Conservation (phyloP, 1,139 yeast genomes). For the Scheffersomyces parashehatae region DNA sequence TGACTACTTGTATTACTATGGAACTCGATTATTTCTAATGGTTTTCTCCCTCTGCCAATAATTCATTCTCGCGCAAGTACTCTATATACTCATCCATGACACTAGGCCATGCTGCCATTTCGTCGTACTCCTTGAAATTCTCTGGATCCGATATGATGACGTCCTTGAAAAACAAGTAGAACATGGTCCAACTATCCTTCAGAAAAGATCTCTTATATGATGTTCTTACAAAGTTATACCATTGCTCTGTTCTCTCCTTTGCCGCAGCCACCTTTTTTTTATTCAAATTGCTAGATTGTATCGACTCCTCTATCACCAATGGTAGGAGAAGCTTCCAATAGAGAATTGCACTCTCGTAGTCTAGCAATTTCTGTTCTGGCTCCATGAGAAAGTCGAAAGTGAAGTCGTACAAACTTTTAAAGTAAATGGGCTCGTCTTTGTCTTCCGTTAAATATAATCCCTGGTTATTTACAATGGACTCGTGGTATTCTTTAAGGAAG, state of each 20-base stretch:
- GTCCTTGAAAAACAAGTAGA: conserved; percentile 62
- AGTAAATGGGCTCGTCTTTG: conserved; percentile 27
- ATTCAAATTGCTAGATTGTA: not conserved
- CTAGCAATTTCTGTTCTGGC: conserved; percentile 58
- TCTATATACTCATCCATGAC: conserved; percentile 83
- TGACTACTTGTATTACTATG: no score
- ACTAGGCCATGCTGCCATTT: conserved; percentile 89
- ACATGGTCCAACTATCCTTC: conserved; percentile 85
- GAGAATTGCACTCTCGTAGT: conserved; percentile 63
- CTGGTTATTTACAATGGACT: conserved; percentile 29
- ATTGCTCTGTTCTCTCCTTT: conserved; percentile 38
- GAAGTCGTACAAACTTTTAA: conserved; percentile 63
- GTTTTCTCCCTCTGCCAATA: conserved; percentile 7
- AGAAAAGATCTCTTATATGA: conserved; percentile 51
- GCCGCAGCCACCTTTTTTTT: not conserved
- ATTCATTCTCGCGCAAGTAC: conserved; percentile 39
- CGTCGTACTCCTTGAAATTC: conserved; percentile 59
- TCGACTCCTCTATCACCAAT: conserved; percentile 14
- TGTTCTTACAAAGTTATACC: conserved; percentile 49
- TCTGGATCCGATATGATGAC: conserved; percentile 50
- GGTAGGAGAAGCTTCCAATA: conserved; percentile 74
- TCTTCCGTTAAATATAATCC: conserved; percentile 2
- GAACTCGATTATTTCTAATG: not conserved
- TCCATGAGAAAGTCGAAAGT: conserved; percentile 71
- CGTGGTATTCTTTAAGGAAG: conserved; percentile 39